Percentiles rank a stretch among this genome's conserved stretches.
Conservation (phyloP, 495 filamentous ascomycete genomes). For the Apodospora peruviana region DNA sequence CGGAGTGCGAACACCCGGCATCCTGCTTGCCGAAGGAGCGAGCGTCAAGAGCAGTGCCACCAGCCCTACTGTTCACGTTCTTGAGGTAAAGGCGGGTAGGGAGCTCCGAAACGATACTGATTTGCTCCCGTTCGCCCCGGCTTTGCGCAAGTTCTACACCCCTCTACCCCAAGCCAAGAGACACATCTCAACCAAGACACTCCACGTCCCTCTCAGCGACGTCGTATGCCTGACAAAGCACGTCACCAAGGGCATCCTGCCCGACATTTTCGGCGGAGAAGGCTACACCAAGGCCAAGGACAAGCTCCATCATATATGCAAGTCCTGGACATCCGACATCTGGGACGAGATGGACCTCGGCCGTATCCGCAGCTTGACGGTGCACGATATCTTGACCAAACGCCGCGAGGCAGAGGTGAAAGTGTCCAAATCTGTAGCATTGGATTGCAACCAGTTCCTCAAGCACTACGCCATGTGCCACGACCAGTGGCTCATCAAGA, state of each 20-base stretch:
- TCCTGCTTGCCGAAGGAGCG: slow-evolving; percentile 71
- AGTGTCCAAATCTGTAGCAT: slow-evolving; percentile 52
- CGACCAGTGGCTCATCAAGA: slow-evolving; percentile 89
- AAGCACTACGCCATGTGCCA: slow-evolving; percentile 94
- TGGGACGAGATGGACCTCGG: slow-evolving; percentile 88
- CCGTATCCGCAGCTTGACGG: slow-evolving; percentile 68
- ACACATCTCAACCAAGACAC: slow-evolving; percentile 58
- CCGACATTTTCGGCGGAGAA: slow-evolving; percentile 46
- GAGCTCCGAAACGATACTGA: slow-evolving; percentile 67
- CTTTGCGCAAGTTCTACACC: slow-evolving; percentile 56
- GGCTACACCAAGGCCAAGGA: slow-evolving; percentile 43
- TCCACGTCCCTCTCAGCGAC: slow-evolving; percentile 63
- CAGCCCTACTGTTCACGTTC: slow-evolving; percentile 63
- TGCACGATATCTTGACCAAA: slow-evolving; percentile 67
- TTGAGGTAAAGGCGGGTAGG: slow-evolving; percentile 62
- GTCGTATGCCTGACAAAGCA: slow-evolving; percentile 78
- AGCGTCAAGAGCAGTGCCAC: slow-evolving; percentile 46
- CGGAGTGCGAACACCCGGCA: slow-evolving; percentile 70
- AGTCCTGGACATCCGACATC: slow-evolving; percentile 61
- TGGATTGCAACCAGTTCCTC: slow-evolving; percentile 66
- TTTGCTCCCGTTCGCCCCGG: slow-evolving; percentile 69
- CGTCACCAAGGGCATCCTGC: slow-evolving; percentile 55
- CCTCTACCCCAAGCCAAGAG: slow-evolving; percentile 50
- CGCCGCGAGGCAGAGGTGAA: slow-evolving; percentile 55
- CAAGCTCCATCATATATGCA: slow-evolving; percentile 55